These are phyloP conservation scores for Coemansia umbellata DNA, from an alignment of 192 early-diverging fungal genomes.

Conservation along the genomic window DNA sequence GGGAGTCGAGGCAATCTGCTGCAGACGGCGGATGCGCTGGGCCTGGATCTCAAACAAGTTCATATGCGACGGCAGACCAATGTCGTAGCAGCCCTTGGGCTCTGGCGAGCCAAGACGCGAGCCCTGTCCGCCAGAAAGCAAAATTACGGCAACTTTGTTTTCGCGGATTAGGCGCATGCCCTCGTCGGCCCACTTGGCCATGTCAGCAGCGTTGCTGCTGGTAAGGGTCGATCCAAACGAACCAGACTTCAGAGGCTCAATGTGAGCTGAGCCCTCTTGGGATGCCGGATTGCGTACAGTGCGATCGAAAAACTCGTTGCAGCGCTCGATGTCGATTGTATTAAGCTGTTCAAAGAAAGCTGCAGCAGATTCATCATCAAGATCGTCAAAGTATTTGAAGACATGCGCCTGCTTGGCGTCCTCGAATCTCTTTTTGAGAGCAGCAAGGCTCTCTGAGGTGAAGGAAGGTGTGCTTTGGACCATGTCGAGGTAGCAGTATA, in stretches of 20 bases:
- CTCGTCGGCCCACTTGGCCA: constrained; percentile 63
- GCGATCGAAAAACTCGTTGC: constrained; percentile 79
- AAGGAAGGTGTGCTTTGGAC: constrained; percentile 43
- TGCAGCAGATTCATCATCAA: constrained; percentile 56
- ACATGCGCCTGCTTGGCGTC: constrained; percentile 84
- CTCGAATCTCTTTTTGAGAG: constrained; percentile 60
- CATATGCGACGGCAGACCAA: constrained; percentile 82
- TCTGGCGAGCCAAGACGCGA: constrained; percentile 75
- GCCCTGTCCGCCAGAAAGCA: constrained; percentile 90
- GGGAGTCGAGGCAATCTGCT: constrained; percentile 59
- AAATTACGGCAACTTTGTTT: constrained; percentile 90
- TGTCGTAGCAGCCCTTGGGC: constrained; percentile 96
- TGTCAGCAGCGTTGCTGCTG: constrained; percentile 48
- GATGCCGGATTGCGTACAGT: constrained; percentile 54
- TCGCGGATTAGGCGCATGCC: constrained; percentile 78
- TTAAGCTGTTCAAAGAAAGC: constrained; percentile 64
- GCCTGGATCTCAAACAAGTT: constrained; percentile 92
- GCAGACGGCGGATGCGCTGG: constrained; percentile 83
- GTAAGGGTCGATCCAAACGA: constrained; percentile 64
- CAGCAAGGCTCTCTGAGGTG: constrained; percentile 39
- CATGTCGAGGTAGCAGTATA: too few relatives aligned
- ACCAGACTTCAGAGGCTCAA: constrained; percentile 75
- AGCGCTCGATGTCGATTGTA: constrained; percentile 70
- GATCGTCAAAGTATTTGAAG: constrained; percentile 73
- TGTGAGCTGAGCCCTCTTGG: constrained; percentile 43